phyloP scores from a whole-genome alignment of 2,329 filamentous ascomycete genomes.

The Aspergillus sp. region DNA sequence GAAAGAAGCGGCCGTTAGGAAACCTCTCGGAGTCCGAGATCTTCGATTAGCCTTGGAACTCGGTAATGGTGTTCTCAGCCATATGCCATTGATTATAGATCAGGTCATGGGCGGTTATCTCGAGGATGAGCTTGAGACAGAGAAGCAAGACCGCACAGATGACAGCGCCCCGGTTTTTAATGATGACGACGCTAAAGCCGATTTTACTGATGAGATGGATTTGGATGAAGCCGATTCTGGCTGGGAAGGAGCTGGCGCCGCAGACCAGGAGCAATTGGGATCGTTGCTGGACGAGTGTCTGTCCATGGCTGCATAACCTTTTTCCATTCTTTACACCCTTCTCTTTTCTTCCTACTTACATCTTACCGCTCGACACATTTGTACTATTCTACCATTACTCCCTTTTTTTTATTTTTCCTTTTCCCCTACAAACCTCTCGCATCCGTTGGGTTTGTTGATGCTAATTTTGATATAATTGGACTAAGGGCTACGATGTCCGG shows the following conservation, averaged over 20 bases:
- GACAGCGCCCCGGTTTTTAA: slow-evolving; percentile 17
- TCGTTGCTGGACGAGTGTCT: slow-evolving; percentile 37
- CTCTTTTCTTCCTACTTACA: slow-evolving; percentile 4
- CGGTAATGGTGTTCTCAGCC: slow-evolving; percentile 66
- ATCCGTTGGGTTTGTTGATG: slow-evolving; percentile 1
- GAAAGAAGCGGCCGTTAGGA: slow-evolving; percentile 64
- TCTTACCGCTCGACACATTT: slow-evolving; percentile 4
- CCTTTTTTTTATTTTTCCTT: slow-evolving; percentile 1
- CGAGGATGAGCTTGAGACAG: slow-evolving; percentile 64
- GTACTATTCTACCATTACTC: not conserved
- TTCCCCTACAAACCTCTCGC: slow-evolving; percentile 8
- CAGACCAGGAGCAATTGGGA: slow-evolving; percentile 32
- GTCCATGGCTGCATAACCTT: slow-evolving; percentile 33
- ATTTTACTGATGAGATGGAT: slow-evolving; percentile 33
- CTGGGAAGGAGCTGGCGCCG: slow-evolving; percentile 32
- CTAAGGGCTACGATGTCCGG: slow-evolving; percentile 10
- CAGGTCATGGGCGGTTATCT: slow-evolving; percentile 64
- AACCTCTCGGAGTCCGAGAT: slow-evolving; percentile 70
- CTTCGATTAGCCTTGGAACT: slow-evolving; percentile 68
- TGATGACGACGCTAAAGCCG: slow-evolving; percentile 14
- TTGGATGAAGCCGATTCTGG: slow-evolving; percentile 32
- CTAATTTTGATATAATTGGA: slow-evolving; percentile 1
- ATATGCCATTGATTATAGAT: slow-evolving; percentile 69
- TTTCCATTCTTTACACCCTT: slow-evolving; percentile 3
- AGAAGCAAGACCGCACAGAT: slow-evolving; percentile 26